Evolutionary conservation across 2,329 filamentous ascomycete species (phyloP).

Genomic region (Neocucurbitaria cava): DNA sequence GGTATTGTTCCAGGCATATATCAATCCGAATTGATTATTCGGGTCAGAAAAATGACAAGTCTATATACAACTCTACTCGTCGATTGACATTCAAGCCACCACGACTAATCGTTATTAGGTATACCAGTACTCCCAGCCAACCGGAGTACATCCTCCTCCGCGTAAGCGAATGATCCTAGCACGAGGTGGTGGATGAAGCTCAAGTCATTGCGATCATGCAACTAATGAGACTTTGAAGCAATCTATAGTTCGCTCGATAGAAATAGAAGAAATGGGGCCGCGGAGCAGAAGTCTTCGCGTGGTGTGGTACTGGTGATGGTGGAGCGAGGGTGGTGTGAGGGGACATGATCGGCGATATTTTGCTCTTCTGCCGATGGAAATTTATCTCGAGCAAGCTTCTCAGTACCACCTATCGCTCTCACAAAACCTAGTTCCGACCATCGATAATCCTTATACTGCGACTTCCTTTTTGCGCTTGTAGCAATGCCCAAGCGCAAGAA

Average conservation of each 20-base stretch:
- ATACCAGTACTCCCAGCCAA: slow-evolving; percentile 16
- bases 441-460: slow-evolving; percentile 30
- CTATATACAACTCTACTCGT: background rate
- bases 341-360: slow-evolving; percentile 12
- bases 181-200: background rate
- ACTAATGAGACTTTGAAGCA: background rate
- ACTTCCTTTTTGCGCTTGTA: slow-evolving; percentile 5
- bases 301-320: slow-evolving; percentile 7
- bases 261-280: background rate
- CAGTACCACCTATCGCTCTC: background rate
- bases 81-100: background rate
- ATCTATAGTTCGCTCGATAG: too few relatives aligned
- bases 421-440: background rate
- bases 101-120: slow-evolving; percentile 1
- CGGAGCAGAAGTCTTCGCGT: slow-evolving; percentile 9
- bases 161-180: slow-evolving; percentile 6
- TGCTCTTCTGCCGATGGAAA: slow-evolving; percentile 18
- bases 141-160: slow-evolving; percentile 22
- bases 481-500: slow-evolving; percentile 53
- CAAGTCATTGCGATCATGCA: slow-evolving; percentile 1
- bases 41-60: background rate
- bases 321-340: slow-evolving; percentile 23
- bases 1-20: too few relatives aligned
- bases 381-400: slow-evolving; percentile 17
- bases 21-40: too few relatives aligned